A percentile compares a stretch with the other conserved stretches of the same genome.
phyloP scores from a whole-genome alignment of 2,329 filamentous ascomycete genomes.

The Fusarium nelsonii region DNA sequence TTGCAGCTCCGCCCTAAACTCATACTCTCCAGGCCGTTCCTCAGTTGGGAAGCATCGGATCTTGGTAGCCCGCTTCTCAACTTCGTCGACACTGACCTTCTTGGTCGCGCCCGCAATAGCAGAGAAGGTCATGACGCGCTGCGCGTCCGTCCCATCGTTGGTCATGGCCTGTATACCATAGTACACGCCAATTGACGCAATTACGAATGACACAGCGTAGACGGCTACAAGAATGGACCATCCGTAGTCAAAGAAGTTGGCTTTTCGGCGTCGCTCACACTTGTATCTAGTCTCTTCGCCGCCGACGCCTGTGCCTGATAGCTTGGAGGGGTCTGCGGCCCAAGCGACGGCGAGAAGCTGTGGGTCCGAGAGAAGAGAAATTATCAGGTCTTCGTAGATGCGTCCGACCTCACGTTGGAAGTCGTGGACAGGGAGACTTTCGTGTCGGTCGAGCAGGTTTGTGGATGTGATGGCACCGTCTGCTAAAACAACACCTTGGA shows the following conservation, averaged over 20 bases:
- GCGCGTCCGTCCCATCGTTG: slow-evolving; percentile 16
- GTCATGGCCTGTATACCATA: slow-evolving; percentile 32
- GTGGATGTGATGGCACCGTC: slow-evolving; percentile 16
- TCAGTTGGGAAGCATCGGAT: slow-evolving; percentile 32
- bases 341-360: slow-evolving; percentile 42
- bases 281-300: slow-evolving; percentile 15
- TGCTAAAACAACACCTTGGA: background rate
- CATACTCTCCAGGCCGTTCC: slow-evolving; percentile 21
- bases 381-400: slow-evolving; percentile 32
- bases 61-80: slow-evolving; percentile 20
- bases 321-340: slow-evolving; percentile 29
- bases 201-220: slow-evolving; percentile 18
- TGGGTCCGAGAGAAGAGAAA: slow-evolving; percentile 37
- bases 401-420: slow-evolving; percentile 13
- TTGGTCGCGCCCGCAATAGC: slow-evolving; percentile 35
- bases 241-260: slow-evolving; percentile 36
- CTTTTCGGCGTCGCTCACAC: slow-evolving; percentile 22
- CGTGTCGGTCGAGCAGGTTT: slow-evolving; percentile 26
- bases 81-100: slow-evolving; percentile 24
- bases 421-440: slow-evolving; percentile 21
- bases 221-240: slow-evolving; percentile 21
- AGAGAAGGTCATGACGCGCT: slow-evolving; percentile 39
- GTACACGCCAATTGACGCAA: slow-evolving; percentile 32
- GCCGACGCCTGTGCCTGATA: slow-evolving; percentile 12
- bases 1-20: slow-evolving; percentile 34